Evolutionary conservation across 495 filamentous ascomycete species (phyloP), one percentile per base, ranked within the genome.

Genomic region (Chaetomium fimeti): DNA sequence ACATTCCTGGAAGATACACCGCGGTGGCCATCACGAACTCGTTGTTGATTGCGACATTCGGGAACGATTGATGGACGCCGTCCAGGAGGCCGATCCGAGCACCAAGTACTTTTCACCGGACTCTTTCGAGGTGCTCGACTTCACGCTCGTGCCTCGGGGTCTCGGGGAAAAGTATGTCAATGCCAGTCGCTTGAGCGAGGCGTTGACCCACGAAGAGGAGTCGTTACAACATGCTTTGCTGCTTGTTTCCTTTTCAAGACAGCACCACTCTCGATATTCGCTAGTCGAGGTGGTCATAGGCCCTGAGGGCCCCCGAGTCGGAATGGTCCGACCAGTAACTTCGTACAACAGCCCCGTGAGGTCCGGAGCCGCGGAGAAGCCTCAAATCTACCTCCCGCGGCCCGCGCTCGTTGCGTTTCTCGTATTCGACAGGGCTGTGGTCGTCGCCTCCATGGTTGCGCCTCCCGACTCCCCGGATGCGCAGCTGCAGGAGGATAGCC

Each of bases 1-100:
- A 16, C 87, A 94, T 62, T 82, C 87, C 13, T 98, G 94, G 94
- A 88, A 90, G 71, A 81, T 96, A 5, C 91, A 91, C 69, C 89
- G 92, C 74, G 88, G 90, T 42, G 92, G 92, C 29, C 89, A 81
- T 45, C 78, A 83, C 62, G 85, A 86, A 55, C 70, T 79, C 18
- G 70, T 87, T 0, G 72, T 80, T 32, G 83, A 85, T 42, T 66
- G 75, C 15, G 79, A 82, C 59, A 59, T 77, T 24, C 74, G 74
- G 43, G 75, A 72, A 25, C 56, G 67, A 7, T 67, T 81, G 24
- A 52, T 77, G 20, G 67, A 67, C 18, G 74, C 72, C 43, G 49
- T 82, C 29, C 71, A 71, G 25, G 65, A 72, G 24, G 68, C 69
- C 27, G 76, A 79, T 53, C 68, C 63, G 4, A 24, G 62, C 9